These are phyloP conservation scores for Talinum fruticosum DNA, from an alignment of 148 eudicot species.

Conservation along the genomic window DNA sequence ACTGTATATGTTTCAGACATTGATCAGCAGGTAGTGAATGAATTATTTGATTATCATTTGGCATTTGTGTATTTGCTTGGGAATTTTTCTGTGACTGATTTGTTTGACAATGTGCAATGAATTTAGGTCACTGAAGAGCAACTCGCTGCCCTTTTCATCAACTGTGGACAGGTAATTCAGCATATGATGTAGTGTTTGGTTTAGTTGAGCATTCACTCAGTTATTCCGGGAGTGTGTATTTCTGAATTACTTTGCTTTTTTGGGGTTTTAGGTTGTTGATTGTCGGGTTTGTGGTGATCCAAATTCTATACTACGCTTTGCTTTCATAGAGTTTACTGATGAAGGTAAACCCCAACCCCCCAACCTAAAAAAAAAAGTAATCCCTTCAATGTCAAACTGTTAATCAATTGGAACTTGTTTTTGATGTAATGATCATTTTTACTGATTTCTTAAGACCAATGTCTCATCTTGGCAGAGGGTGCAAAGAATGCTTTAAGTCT, in stretches of 20 bases:
- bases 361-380: neutral
- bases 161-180: constrained; percentile 77
- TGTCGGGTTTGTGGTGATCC: constrained; percentile 98
- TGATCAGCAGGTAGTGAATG: constrained; percentile 73
- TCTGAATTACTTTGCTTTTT: neutral
- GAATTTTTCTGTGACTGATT: neutral
- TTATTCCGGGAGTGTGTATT: neutral
- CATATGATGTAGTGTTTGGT: neutral
- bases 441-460: neutral
- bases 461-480: constrained; percentile 50
- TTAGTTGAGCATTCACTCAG: neutral
- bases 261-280: constrained; percentile 72
- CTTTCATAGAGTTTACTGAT: constrained; percentile 89
- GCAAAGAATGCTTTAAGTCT: constrained; percentile 79
- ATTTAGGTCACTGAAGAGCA: constrained; percentile 94
- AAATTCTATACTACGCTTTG: constrained; percentile 93
- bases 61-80: neutral
- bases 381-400: neutral
- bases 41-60: neutral
- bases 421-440: neutral
- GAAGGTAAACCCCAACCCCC: constrained; percentile 39
- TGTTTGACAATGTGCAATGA: neutral
- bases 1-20: constrained; percentile 97
- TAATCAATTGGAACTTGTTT: neutral
- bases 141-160: constrained; percentile 80